Evolutionary conservation across 2,329 filamentous ascomycete genomes (phyloP).

Genomic region (Teratosphaeria zuluensis): DNA sequence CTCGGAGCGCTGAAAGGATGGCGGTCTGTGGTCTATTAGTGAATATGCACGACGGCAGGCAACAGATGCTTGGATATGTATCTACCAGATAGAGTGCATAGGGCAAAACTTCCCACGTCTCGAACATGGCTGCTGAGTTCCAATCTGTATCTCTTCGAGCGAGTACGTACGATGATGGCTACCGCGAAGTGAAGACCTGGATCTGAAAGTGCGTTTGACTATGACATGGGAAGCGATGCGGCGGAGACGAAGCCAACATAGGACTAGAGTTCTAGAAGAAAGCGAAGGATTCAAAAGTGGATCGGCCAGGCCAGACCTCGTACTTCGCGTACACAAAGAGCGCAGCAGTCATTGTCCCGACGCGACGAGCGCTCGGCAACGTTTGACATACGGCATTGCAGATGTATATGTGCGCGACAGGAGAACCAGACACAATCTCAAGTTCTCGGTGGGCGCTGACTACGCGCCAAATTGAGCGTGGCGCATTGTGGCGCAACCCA

Average conservation of each 20-base stretch:
- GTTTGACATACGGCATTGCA: not conserved
- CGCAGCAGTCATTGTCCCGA: not conserved
- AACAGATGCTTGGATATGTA: too few species aligned
- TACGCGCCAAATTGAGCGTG: not conserved
- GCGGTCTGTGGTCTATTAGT: not conserved
- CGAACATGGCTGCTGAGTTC: conserved; percentile 1
- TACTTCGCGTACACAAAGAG: not conserved
- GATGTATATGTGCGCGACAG: not conserved
- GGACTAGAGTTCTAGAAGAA: too few species aligned
- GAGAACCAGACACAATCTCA: too few species aligned
- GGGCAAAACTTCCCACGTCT: not conserved
- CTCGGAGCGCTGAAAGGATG: not conserved
- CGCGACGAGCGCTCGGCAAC: not conserved
- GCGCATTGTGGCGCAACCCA: not conserved
- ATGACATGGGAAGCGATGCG: not conserved
- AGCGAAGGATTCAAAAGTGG: not conserved
- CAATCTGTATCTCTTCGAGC: not conserved
- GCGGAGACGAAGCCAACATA: not conserved
- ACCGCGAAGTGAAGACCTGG: not conserved
- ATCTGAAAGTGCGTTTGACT: not conserved
- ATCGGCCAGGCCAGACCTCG: not conserved
- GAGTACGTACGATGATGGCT: too few species aligned
- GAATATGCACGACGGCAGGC: not conserved
- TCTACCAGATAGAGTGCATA: not conserved
- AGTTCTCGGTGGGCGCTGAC: too few species aligned